Conservation (phyloP, 2,329 filamentous ascomycete species). For the Neophaeococcomyces aloes region DNA sequence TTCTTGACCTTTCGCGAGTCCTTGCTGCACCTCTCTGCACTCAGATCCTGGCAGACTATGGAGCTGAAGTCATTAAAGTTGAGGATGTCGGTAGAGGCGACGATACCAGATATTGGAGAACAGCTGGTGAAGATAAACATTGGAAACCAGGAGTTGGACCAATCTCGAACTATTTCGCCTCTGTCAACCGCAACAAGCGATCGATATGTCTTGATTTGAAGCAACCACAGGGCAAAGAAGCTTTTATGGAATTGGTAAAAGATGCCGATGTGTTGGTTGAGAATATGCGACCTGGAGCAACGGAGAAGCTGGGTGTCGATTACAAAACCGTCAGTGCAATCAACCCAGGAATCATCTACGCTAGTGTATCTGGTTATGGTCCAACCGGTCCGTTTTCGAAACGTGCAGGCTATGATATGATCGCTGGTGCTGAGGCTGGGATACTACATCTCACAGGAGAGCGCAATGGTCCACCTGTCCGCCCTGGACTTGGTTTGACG, state of each 20-base stretch:
- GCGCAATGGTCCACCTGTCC: conserved; percentile 9
- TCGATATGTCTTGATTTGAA: conserved; percentile 16
- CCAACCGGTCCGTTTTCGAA: conserved; percentile 31
- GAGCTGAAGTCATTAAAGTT: conserved; percentile 23
- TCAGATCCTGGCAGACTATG: conserved; percentile 20
- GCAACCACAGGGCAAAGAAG: conserved; percentile 6
- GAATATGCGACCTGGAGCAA: conserved; percentile 31
- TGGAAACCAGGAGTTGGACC: conserved; percentile 13
- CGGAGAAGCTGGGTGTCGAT: conserved; percentile 36
- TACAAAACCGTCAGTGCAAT: conserved; percentile 29
- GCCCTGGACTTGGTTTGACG: conserved; percentile 18
- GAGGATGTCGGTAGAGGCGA: conserved; percentile 16
- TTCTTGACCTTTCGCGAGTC: conserved; percentile 18
- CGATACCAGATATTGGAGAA: conserved; percentile 18
- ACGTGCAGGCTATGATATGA: conserved; percentile 19
- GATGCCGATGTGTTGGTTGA: conserved; percentile 17
- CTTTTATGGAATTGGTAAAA: conserved; percentile 10
- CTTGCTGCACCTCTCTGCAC: conserved; percentile 19
- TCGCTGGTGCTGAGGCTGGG: conserved; percentile 18
- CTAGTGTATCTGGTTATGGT: conserved; percentile 46
- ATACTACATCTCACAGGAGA: conserved; percentile 19
- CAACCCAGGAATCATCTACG: conserved; percentile 40
- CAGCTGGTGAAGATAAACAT: conserved; percentile 18
- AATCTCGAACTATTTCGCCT: conserved; percentile 27
- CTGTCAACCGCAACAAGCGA: conserved; percentile 19